Conservation (phyloP, 225 moss, liverwort and hornwort species). For the Bryoerythrophyllum caledonicum region DNA sequence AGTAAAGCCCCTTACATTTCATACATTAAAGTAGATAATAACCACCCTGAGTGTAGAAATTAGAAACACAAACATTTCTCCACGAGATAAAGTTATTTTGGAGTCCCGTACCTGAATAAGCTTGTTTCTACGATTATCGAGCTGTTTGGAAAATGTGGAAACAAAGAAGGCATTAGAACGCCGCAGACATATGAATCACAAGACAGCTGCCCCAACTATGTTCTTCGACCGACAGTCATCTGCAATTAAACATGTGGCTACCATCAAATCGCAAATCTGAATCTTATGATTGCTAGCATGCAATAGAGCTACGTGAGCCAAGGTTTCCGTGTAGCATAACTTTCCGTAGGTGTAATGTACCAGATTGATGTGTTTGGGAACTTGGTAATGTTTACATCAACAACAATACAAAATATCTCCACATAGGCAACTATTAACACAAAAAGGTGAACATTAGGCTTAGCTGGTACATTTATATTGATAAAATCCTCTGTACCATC, state of each 20-base stretch:
- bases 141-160: slow-evolving; percentile 70
- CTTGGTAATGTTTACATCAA: slow-evolving; percentile 1
- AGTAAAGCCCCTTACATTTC: too few species aligned
- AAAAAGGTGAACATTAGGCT: slow-evolving; percentile 12
- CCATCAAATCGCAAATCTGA: slow-evolving; percentile 34
- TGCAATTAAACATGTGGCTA: slow-evolving; percentile 62
- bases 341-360: slow-evolving; percentile 23
- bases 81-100: background rate
- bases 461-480: slow-evolving; percentile 82
- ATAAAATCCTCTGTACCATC: slow-evolving; percentile 98
- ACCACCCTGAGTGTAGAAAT: background rate
- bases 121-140: slow-evolving; percentile 96
- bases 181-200: slow-evolving; percentile 49
- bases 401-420: background rate
- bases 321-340: slow-evolving; percentile 25
- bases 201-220: slow-evolving; percentile 61
- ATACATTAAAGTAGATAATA: too few species aligned
- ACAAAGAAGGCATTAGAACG: slow-evolving; percentile 56
- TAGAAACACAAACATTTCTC: slow-evolving; percentile 11
- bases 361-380: background rate
- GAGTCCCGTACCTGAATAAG: slow-evolving; percentile 78
- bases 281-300: slow-evolving; percentile 38
- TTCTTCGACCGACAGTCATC: slow-evolving; percentile 56
- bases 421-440: background rate
- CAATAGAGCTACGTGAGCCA: slow-evolving; percentile 32